Evolutionary conservation across 768 basidiomycete genomes (phyloP), one percentile per base, ranked within the genome.

Genomic region (Mycena galericulata): DNA sequence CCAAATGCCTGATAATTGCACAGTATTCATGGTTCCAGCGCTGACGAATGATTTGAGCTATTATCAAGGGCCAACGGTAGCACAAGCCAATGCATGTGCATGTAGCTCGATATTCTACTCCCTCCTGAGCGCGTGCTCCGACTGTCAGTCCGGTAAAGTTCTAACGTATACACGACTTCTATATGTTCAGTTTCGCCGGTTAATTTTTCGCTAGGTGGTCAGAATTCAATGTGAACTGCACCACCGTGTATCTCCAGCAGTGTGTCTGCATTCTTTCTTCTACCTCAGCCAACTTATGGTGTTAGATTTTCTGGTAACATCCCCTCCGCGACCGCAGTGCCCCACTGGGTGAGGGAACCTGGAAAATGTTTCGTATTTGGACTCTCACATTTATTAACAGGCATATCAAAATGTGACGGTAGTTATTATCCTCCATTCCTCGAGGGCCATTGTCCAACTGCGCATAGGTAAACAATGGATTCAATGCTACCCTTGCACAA

Each of bases 101-200:
- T 88, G 87, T 75, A 87, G 83, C 70, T 81, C 86, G 0, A 85
- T 88, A 14, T 83, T 84, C 50, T 89, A 88, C 75, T 83, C 84
- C n/a, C 70, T 87, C 70, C 70, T 86, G 63, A 83, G 82, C 58
- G 85, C 86, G n/a, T 89, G 88, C 71, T 80, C 83, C 5, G 71
- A 74, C 14, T 89, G 88, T 71, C 88, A 89, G 73, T 75, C 67
- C 30, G 76, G 75, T 18, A 49, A 74, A 10, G 81, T 77, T 62
- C 30, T 82, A 51, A 45, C 49, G 84, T 85, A 55, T 34, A 80
- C 72, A 26, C 57, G 10, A 56, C 2, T n/a, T 56, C 62, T 29
- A 55, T 36, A 30, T n/a, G 12, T 38, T 60, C 55, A 43, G 74
- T n/a, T 34, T 36, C 55, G 40, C 27, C 46, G 15, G 45, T 22